Percentiles rank a stretch among this genome's conserved stretches.
phyloP scores from a whole-genome alignment of 2,329 filamentous ascomycete genomes.

The Phaeoacremonium minimum region DNA sequence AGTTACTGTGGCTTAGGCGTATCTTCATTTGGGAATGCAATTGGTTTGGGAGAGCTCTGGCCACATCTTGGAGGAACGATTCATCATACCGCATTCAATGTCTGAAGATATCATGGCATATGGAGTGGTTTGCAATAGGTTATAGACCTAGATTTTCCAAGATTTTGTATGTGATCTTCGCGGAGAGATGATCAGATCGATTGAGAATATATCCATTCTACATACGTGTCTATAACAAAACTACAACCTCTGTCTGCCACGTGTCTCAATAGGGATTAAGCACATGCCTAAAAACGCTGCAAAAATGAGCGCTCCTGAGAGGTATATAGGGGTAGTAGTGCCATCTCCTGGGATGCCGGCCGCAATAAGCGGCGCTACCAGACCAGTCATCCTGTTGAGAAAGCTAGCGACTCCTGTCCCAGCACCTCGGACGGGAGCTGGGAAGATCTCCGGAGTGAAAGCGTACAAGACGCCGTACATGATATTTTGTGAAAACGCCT shows the following conservation, averaged over 20 bases:
- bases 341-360: slow-evolving; percentile 55
- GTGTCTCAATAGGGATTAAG: slow-evolving; percentile 59
- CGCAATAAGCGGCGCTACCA: slow-evolving; percentile 66
- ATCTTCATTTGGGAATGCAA: no score
- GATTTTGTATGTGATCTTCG: no score
- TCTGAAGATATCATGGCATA: no score
- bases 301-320: slow-evolving; percentile 52
- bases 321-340: slow-evolving; percentile 51
- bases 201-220: no score
- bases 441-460: slow-evolving; percentile 72
- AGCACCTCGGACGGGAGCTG: slow-evolving; percentile 50
- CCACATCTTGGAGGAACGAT: no score
- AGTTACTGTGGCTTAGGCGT: no score
- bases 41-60: no score
- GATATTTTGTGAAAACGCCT: slow-evolving; percentile 71
- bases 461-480: slow-evolving; percentile 76
- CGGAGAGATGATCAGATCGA: no score
- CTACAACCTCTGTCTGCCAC: slow-evolving; percentile 53
- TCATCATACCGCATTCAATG: no score
- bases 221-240: no score
- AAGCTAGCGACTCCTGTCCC: slow-evolving; percentile 70
- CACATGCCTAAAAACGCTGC: slow-evolving; percentile 56
- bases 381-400: slow-evolving; percentile 62
- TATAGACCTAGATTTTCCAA: no score
- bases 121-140: no score